phyloP scores from a whole-genome alignment of 768 basidiomycete species.

The Favolaschia claudopus region DNA sequence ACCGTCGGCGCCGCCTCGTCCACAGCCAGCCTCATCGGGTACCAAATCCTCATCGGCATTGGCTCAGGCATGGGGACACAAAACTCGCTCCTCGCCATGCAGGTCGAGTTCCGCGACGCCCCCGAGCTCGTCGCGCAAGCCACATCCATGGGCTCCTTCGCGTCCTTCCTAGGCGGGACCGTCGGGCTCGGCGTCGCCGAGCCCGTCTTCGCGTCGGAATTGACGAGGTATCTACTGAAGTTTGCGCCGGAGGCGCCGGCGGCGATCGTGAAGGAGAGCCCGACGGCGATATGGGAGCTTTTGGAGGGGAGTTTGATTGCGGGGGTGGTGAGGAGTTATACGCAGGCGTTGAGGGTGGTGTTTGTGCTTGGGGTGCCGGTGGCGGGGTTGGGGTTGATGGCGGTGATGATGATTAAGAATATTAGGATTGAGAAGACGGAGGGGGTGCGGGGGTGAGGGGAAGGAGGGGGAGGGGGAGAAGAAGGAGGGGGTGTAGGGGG shows the following conservation, averaged over 20 bases:
- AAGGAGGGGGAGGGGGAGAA: too few relatives aligned
- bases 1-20: not conserved
- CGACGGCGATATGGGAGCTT: constrained; percentile 17
- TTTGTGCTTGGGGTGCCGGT: constrained; percentile 18
- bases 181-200: constrained; percentile 22
- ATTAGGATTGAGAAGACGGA: constrained; percentile 2
- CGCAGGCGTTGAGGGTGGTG: constrained; percentile 11
- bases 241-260: constrained; percentile 25
- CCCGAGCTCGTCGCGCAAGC: constrained; percentile 16
- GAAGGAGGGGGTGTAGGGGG: too few relatives aligned
- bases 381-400: constrained; percentile 1
- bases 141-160: constrained; percentile 22
- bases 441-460: too few relatives aligned
- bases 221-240: constrained; percentile 10
- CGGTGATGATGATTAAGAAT: not conserved
- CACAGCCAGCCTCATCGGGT: not conserved
- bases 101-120: constrained; percentile 13
- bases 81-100: constrained; percentile 12
- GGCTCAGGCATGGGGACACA: constrained; percentile 2
- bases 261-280: constrained; percentile 14
- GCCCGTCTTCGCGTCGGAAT: constrained; percentile 18
- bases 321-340: constrained; percentile 20
- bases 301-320: constrained; percentile 7
- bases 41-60: constrained; percentile 12
- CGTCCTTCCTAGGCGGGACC: constrained; percentile 20